Base-by-base conservation (phyloP, 192 early-diverging fungal genomes). In the Kappamyces sp. region DNA sequence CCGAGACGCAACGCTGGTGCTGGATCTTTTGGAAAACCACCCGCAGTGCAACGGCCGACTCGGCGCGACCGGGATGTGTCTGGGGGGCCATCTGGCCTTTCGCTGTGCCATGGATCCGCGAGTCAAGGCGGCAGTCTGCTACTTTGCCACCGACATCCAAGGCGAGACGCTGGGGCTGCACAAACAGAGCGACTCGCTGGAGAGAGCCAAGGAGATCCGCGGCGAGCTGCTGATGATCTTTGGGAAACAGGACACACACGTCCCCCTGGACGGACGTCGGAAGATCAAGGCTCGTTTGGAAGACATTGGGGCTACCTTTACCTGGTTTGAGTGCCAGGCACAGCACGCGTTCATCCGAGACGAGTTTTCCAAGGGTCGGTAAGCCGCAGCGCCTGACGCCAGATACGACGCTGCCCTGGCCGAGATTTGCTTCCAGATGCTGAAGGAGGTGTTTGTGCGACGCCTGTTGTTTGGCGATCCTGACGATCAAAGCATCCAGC, bases 291-390 rank as follows among this genome's bases (percentile, higher is more conserved):
- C 74, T 49, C 72, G 69, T n/a, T 65, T 86, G 1, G 67, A 72
- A 46, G 74, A 80, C 47, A 62, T 65, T 3, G 68, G 69, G 15
- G 72, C 83, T 4, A 68, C 68, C 8, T 73, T 82, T 15, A 74
- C 74, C 2, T 86, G 80, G 67, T 68, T 70, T 33, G 84, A 86
- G 66, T 66, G 79, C 40, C 79, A 79, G 46, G 71, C 67, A 7
- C 82, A 84, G 60, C 84, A 86, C 60, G 84, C 84, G 13, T 86
- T 83, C 58, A 83, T 86, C 49, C 69, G 84, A 9, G 84, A 86
- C 63, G 81, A 84, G 52, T 51, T 79, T 39, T 68, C 64, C 60
- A 86, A 86, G 55, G 82, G 80, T 23, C 62, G 84, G 38, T 23
- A 23, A 23, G 23, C 23, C 23, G 23, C 23, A 23, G 23, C 23